Percentiles rank a stretch among this genome's conserved stretches.
These are phyloP conservation scores for Moniliella sp. DNA, from an alignment of 1,284 basidiomycete species.

Conservation along the genomic window DNA sequence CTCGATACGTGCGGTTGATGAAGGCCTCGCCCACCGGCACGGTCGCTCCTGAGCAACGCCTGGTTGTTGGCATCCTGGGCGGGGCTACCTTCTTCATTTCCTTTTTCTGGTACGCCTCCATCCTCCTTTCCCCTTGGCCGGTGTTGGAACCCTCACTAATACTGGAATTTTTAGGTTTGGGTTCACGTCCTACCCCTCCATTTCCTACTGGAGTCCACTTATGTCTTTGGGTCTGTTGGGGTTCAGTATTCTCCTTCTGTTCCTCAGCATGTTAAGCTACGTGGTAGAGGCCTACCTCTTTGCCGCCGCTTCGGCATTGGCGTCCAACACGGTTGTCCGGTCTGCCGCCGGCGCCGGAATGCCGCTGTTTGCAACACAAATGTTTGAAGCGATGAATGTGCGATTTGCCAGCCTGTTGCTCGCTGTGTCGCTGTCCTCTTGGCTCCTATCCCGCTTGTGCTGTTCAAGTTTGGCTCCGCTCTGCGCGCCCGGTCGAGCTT, in stretches of 20 bases:
- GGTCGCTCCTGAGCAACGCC: constrained; percentile 23
- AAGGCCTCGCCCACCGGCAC: constrained; percentile 15
- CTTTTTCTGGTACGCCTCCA: constrained; percentile 36
- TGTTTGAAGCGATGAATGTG: constrained; percentile 43
- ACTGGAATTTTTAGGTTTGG: too few relatives aligned
- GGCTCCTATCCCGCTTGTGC: constrained; percentile 45
- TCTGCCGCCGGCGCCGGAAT: constrained; percentile 43
- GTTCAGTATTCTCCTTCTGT: constrained; percentile 41
- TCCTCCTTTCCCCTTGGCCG: too few relatives aligned
- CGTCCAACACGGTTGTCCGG: constrained; percentile 49
- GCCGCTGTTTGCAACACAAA: constrained; percentile 39
- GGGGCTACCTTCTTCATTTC: constrained; percentile 32
- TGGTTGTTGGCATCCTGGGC: constrained; percentile 21
- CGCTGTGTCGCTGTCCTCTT: constrained; percentile 48
- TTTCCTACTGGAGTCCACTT: constrained; percentile 37
- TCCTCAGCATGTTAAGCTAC: constrained; percentile 36
- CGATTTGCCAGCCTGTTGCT: constrained; percentile 56
- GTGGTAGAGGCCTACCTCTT: constrained; percentile 38
- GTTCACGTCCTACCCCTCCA: constrained; percentile 14
- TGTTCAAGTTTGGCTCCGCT: too few relatives aligned
- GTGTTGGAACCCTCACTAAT: too few relatives aligned
- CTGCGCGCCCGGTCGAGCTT: too few relatives aligned
- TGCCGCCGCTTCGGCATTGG: constrained; percentile 40
- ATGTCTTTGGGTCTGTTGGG: constrained; percentile 37
- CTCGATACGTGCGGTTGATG: constrained; percentile 9